Base-by-base conservation (phyloP, 1,139 yeast species). In the Yarrowia galli region DNA sequence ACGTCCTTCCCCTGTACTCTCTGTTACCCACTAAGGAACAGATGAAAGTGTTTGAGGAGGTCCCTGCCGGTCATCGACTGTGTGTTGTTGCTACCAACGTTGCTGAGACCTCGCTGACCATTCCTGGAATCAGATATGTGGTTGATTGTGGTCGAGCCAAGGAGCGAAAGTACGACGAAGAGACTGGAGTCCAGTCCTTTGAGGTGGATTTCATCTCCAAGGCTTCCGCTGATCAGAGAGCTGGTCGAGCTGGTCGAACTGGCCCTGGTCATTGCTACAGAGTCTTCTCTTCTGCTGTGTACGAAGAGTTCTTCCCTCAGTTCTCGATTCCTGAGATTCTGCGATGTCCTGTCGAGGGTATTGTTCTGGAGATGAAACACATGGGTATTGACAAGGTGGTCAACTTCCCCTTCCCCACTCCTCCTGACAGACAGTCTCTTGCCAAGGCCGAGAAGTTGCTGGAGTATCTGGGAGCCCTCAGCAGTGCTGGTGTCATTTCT, bases 161-260 rank as follows among this genome's bases (percentile, higher is more conserved):
- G 74, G 98, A 93, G 76, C 84, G 98, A 67, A 87, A 87, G 70
- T 92, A 82, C 75, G 90, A 93, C 72, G 91, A 89, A 71, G 89
- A 86, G 36, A 91, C 92, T 12, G 97, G 97, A 3, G 97, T 95
- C 35, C 98, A 95, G 77, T 90, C 97, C 69, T 96, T 90, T 78
- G 96, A 90, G 75, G 84, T 96, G 66, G 91, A 87, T 69, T 96
- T 98, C 98, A 83, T 95, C 16, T 89, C 97, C 48, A 92, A 96
- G 74, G 99, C 99, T 0, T 90, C 97, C 69, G 96, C 99, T 0
- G 96, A 87, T 71, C 99, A 96, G 81, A 85, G 99, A 80, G 80
- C 97, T 43, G 99, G 99, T 78, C 89, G 99, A 84, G 99, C 99
- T 66, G 99, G 99, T 76, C 90, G 99, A 85, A 95, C 98, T 0